Conservation (phyloP, 805 yeast species). For the Wickerhamiella bombiphila region DNA sequence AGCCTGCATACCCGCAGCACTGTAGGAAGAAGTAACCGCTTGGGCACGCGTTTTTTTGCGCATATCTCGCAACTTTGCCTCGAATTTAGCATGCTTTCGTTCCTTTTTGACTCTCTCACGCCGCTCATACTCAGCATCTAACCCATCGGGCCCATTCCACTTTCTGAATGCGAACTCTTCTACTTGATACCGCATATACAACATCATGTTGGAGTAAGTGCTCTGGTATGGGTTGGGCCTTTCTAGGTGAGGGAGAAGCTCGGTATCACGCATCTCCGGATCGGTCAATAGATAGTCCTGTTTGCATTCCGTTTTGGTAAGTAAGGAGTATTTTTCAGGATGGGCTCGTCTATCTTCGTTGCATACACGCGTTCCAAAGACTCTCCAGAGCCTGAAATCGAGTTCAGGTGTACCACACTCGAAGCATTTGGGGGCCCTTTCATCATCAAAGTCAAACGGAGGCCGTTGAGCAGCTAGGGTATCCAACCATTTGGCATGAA, state of each 20-base stretch:
- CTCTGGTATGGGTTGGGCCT: slow-evolving; percentile 90
- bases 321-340: slow-evolving; percentile 79
- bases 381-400: slow-evolving; percentile 53
- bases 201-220: slow-evolving; percentile 82
- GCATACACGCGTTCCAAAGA: slow-evolving; percentile 66
- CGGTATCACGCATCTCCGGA: slow-evolving; percentile 67
- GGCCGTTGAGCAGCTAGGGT: slow-evolving; percentile 25
- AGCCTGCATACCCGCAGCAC: slow-evolving; percentile 27
- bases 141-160: slow-evolving; percentile 83
- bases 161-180: slow-evolving; percentile 84
- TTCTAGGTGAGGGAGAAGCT: slow-evolving; percentile 58
- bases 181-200: slow-evolving; percentile 79
- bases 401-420: slow-evolving; percentile 76
- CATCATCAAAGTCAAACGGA: slow-evolving; percentile 34
- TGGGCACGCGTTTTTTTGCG: slow-evolving; percentile 85
- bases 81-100: slow-evolving; percentile 65
- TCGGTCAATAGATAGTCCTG: slow-evolving; percentile 90
- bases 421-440: slow-evolving; percentile 62
- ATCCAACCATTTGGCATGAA: slow-evolving; percentile 17
- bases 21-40: slow-evolving; percentile 42
- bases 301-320: slow-evolving; percentile 90
- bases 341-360: slow-evolving; percentile 51
- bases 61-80: slow-evolving; percentile 71
- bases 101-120: slow-evolving; percentile 59
- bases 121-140: slow-evolving; percentile 85